These are phyloP conservation scores for Xylaria sp. DNA, from an alignment of 495 filamentous ascomycete species.

Conservation along the genomic window DNA sequence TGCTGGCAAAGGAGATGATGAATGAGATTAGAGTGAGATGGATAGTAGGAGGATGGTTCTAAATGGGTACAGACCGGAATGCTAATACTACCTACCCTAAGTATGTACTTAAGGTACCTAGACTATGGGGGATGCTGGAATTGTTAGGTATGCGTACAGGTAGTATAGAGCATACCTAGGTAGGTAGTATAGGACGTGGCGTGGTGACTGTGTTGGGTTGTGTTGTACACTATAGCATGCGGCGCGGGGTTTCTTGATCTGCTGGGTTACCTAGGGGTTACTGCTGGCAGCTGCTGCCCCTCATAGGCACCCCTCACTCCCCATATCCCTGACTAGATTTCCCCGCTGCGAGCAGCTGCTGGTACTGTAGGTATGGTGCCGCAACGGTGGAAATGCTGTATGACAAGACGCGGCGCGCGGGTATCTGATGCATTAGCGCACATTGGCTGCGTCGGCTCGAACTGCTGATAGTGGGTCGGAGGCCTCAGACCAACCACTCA, in stretches of 20 bases:
- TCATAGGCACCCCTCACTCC: background rate
- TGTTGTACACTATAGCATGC: background rate
- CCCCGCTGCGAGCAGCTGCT: background rate
- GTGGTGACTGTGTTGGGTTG: background rate
- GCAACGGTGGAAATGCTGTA: background rate
- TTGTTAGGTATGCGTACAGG: too few relatives aligned
- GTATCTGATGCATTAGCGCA: slow-evolving; percentile 21
- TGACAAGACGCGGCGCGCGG: slow-evolving; percentile 11
- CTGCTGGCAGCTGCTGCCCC: background rate
- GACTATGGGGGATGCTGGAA: background rate
- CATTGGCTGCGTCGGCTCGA: background rate
- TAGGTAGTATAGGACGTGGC: too few relatives aligned
- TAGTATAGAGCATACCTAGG: too few relatives aligned
- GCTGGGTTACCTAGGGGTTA: background rate
- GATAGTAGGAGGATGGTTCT: background rate
- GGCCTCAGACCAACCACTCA: slow-evolving; percentile 11
- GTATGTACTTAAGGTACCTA: too few relatives aligned
- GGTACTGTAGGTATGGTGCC: too few relatives aligned
- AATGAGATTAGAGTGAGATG: too few relatives aligned
- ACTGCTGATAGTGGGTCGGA: background rate
- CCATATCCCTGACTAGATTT: background rate
- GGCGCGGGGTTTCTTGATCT: background rate
- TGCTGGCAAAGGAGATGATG: background rate
- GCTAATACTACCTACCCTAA: background rate
- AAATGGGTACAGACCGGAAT: background rate